Conservation (phyloP, 441 rosid genomes). For the Hura crepitans region DNA sequence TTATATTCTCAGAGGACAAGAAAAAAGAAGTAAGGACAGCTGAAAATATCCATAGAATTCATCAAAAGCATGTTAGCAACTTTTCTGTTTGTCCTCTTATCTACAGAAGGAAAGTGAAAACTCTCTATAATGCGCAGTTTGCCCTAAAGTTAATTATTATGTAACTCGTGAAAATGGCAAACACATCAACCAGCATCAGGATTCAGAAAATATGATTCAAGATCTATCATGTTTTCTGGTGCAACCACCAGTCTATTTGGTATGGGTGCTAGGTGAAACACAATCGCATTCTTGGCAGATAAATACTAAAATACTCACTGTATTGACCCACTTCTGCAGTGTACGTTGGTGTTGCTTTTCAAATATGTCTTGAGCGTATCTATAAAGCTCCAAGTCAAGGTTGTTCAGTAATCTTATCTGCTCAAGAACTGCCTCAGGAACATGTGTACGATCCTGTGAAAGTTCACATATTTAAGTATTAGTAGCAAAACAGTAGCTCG, state of each 20-base stretch:
- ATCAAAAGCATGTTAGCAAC: not conserved
- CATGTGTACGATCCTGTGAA: slow-evolving; percentile 58
- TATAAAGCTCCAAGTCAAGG: slow-evolving; percentile 78
- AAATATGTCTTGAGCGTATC: slow-evolving; percentile 67
- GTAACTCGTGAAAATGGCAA: not conserved
- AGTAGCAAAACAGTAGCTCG: not conserved
- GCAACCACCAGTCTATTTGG: not conserved
- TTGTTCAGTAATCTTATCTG: slow-evolving; percentile 65
- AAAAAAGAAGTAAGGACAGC: not conserved
- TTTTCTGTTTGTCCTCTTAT: not conserved
- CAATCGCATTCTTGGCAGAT: not conserved
- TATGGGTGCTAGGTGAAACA: slow-evolving; percentile 3
- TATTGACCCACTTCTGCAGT: slow-evolving; percentile 27
- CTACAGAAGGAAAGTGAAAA: not conserved
- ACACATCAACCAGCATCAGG: not conserved
- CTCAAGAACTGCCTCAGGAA: slow-evolving; percentile 51
- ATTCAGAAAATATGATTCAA: not conserved
- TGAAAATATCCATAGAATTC: not conserved
- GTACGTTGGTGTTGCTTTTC: slow-evolving; percentile 46
- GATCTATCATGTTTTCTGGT: not conserved
- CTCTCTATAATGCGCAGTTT: not conserved
- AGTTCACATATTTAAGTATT: slow-evolving; percentile 19
- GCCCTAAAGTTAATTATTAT: not conserved
- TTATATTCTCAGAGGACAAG: not conserved
- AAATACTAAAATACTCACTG: slow-evolving; percentile 34